These are phyloP conservation scores for Colletotrichum australisinense DNA, from an alignment of 2,329 filamentous ascomycete genomes.

Conservation along the genomic window DNA sequence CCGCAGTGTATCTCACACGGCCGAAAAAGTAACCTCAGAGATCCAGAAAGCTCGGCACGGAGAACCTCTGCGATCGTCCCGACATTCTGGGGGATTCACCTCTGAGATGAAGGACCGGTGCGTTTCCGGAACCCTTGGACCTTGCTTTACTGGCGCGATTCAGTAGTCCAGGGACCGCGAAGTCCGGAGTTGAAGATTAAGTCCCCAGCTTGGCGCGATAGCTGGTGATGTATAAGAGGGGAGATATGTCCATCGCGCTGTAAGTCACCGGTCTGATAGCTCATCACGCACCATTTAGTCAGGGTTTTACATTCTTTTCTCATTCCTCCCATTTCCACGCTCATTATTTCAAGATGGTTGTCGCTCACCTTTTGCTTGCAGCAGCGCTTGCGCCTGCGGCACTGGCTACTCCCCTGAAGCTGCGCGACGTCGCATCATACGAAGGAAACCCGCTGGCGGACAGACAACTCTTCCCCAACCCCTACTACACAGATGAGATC, in stretches of 20 bases:
- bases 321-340: not conserved
- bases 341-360: not conserved
- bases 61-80: constrained; percentile 16
- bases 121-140: constrained; percentile 2
- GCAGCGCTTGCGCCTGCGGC: constrained; percentile 28
- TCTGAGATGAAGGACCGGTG: constrained; percentile 15
- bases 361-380: constrained; percentile 25
- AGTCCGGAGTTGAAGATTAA: constrained; percentile 3
- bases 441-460: constrained; percentile 51
- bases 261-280: not conserved
- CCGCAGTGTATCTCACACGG: constrained; percentile 21
- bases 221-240: constrained; percentile 15
- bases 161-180: not conserved
- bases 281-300: not conserved
- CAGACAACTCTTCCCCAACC: constrained; percentile 49
- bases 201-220: constrained; percentile 12
- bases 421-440: constrained; percentile 34
- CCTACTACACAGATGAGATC: constrained; percentile 50
- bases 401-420: constrained; percentile 27
- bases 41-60: constrained; percentile 4
- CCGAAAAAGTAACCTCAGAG: constrained; percentile 20
- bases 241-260: not conserved
- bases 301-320: constrained; percentile 7
- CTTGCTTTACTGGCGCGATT: not conserved
- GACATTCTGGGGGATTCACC: constrained; percentile 1